A percentile compares a stretch with the other conserved stretches of the same genome.
phyloP scores from a whole-genome alignment of 306 rosid genomes.

The Fagus crenata region DNA sequence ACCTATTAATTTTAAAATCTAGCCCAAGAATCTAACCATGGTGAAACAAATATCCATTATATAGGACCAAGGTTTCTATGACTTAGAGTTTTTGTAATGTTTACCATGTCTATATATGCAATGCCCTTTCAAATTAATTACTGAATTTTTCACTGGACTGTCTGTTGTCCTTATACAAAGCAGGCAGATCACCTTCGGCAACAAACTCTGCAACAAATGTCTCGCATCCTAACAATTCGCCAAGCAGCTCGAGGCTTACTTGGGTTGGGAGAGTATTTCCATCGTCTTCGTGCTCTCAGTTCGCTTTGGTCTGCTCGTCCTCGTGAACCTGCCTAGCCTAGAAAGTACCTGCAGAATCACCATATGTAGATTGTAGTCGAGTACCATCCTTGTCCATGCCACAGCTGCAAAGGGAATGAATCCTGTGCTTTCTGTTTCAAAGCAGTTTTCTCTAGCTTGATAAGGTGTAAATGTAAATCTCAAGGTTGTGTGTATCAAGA shows the following conservation, averaged over 20 bases:
- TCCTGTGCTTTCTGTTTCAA: neutral
- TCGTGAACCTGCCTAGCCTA: constrained; percentile 27
- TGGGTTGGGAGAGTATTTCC: constrained; percentile 74
- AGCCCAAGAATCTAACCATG: neutral
- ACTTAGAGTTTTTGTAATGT: too few relatives aligned
- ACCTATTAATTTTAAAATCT: neutral
- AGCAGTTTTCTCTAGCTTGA: constrained; percentile 12
- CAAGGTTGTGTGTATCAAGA: constrained; percentile 11
- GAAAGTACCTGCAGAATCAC: neutral
- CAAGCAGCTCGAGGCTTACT: constrained; percentile 77
- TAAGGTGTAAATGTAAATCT: constrained; percentile 4
- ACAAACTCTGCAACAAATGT: constrained; percentile 68
- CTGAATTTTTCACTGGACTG: constrained; percentile 25
- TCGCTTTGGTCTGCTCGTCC: constrained; percentile 70
- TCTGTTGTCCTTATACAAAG: constrained; percentile 25
- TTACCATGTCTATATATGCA: neutral
- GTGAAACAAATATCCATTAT: neutral
- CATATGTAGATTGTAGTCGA: neutral
- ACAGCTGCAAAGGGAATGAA: neutral
- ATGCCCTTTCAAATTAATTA: constrained; percentile 7
- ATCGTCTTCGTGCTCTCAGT: constrained; percentile 73
- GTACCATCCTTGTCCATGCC: neutral
- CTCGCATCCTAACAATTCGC: constrained; percentile 47
- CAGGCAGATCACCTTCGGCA: constrained; percentile 91
- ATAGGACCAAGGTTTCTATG: neutral